Percentiles rank a stretch among this genome's conserved stretches.
Evolutionary conservation across 768 basidiomycete species (phyloP).

Genomic region (Lactifluus volemus): DNA sequence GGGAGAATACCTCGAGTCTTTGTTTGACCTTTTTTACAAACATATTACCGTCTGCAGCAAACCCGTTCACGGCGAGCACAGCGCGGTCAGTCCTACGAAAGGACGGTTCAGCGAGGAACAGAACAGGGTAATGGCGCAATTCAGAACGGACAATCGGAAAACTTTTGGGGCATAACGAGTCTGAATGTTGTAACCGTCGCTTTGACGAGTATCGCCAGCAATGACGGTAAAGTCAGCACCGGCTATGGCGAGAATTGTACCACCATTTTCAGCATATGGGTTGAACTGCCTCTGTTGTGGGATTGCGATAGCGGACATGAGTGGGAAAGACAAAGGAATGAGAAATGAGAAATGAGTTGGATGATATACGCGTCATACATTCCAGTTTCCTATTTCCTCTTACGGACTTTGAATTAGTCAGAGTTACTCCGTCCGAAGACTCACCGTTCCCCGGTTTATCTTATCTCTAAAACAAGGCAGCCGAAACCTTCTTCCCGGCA

Average conservation of each 20-base stretch:
- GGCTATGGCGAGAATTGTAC: conserved; percentile 93
- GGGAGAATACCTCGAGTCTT: conserved; percentile 72
- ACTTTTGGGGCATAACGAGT: conserved; percentile 96
- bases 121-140: background rate
- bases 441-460: conserved; percentile 3
- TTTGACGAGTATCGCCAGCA: conserved; percentile 94
- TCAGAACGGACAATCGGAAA: conserved; percentile 71
- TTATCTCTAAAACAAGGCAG: conserved; percentile 5
- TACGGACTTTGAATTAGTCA: background rate
- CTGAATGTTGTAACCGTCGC: conserved; percentile 96
- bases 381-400: too few relatives aligned
- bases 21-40: conserved; percentile 96
- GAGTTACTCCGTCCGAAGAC: conserved; percentile 4
- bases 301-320: conserved; percentile 15
- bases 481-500: background rate
- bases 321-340: background rate
- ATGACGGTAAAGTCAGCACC: conserved; percentile 91
- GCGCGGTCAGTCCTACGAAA: conserved; percentile 74
- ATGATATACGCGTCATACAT: conserved; percentile 16
- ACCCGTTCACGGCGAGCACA: conserved; percentile 92
- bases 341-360: too few relatives aligned
- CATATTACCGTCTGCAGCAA: conserved; percentile 95
- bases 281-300: conserved; percentile 63
- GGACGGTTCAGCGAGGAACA: conserved; percentile 2
- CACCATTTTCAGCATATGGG: conserved; percentile 90